Conservation (phyloP, 2,329 filamentous ascomycete species). For the Aspergillus phoenicis region DNA sequence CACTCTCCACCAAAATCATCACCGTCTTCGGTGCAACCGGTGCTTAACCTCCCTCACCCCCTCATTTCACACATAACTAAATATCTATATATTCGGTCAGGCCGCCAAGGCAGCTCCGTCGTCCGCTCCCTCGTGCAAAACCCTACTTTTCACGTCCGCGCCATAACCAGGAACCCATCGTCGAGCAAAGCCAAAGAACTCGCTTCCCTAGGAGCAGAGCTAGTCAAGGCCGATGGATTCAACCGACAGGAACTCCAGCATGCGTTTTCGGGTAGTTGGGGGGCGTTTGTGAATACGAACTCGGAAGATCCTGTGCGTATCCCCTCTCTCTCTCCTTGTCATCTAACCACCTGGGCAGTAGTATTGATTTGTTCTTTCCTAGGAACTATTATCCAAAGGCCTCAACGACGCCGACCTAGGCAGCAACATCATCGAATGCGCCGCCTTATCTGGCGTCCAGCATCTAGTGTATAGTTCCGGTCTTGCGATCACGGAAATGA, state of each 20-base stretch:
- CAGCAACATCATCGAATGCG: constrained; percentile 38
- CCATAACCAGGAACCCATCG: constrained; percentile 30
- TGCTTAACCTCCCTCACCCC: neutral
- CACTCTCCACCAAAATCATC: neutral
- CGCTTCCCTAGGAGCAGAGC: constrained; percentile 24
- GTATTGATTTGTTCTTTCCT: neutral
- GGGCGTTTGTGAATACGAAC: constrained; percentile 28
- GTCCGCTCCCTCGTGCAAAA: constrained; percentile 30
- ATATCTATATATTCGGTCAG: neutral
- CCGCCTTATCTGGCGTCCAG: constrained; percentile 36
- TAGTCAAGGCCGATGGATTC: constrained; percentile 28
- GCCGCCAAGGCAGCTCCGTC: constrained; percentile 33
- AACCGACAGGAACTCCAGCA: constrained; percentile 22
- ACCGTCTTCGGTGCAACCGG: constrained; percentile 11
- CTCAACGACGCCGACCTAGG: constrained; percentile 42
- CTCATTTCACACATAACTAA: neutral
- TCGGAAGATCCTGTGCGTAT: constrained; percentile 22
- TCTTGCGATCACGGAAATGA: constrained; percentile 36
- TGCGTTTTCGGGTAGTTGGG: constrained; percentile 28
- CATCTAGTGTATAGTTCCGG: constrained; percentile 44
- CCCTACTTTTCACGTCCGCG: constrained; percentile 27
- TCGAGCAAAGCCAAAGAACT: constrained; percentile 27
- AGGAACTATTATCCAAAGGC: constrained; percentile 13
- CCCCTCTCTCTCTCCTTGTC: too few species aligned
- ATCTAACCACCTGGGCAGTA: neutral